Conservation (phyloP, 441 rosid genomes). For the Populus hybrid region DNA sequence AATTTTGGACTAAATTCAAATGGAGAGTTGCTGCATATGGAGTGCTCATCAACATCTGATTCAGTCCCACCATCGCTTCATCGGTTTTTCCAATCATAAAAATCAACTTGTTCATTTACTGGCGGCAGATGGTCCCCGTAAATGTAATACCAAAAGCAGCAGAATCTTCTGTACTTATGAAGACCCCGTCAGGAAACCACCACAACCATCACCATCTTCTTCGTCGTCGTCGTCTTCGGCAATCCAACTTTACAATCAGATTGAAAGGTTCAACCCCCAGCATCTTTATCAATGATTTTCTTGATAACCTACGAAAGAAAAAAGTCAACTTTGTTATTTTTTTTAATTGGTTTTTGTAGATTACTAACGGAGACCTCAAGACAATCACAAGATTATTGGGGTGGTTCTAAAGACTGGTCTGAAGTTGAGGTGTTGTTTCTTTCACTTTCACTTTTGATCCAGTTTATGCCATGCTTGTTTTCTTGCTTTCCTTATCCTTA, state of each 20-base stretch:
- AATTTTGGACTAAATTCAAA: neutral
- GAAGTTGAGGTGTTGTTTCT: constrained; percentile 54
- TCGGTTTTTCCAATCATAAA: constrained; percentile 8
- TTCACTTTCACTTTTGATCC: neutral
- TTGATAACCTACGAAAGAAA: too few relatives aligned
- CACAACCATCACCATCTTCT: constrained; percentile 18
- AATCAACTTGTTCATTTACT: neutral
- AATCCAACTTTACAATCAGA: constrained; percentile 68
- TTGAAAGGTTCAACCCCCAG: constrained; percentile 55
- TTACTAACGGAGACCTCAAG: constrained; percentile 68
- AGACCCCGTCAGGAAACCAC: constrained; percentile 31
- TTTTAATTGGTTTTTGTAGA: constrained; percentile 25
- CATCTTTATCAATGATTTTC: neutral
- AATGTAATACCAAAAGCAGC: neutral
- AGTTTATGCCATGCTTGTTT: neutral
- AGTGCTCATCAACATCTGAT: constrained; percentile 9
- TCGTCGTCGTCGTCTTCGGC: constrained; percentile 34
- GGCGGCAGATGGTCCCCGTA: constrained; percentile 4
- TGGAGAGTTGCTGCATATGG: constrained; percentile 32
- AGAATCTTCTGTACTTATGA: constrained; percentile 41
- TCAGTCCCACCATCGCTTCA: constrained; percentile 6
- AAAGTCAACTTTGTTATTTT: neutral
- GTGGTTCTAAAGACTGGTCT: constrained; percentile 59
- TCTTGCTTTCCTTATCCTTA: neutral
- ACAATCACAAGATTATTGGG: constrained; percentile 62